Base-by-base conservation (phyloP, 345 rosid species). In the Salix arbutifolia region DNA sequence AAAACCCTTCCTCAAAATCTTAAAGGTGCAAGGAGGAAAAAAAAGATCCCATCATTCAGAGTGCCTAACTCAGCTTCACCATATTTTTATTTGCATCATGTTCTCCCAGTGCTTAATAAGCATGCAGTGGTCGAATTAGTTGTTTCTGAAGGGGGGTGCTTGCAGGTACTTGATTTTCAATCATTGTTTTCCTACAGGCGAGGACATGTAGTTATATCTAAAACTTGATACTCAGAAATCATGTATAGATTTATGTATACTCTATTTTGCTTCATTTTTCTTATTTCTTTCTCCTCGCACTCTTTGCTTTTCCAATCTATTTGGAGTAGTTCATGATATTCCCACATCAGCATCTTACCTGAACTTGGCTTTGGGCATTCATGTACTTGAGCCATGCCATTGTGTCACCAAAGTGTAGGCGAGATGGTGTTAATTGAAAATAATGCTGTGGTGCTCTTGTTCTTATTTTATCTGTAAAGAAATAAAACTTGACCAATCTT, bases 1-100 rank as follows among this genome's bases (percentile, higher is more conserved):
- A 95, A 90, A 87, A 93, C 98, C 76, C 99, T 95, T 68, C 99
- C 99, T 0, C 93, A 95, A 82, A 75, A 88, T 81, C 98, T 95
- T 75, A 95, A 95, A 88, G 85, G 83, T 72, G 96, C 94, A 58
- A 87, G 99, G 86, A 91, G 91, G 84, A 89, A 85, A 68, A 95
- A 93, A 89, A 85, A 86, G 78, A 91, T 95, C 66, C 99, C 99
- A 23, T 89, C 89, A n/a, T 95, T 93, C 82, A 88, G 80, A 88
- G 93, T 90, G 78, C 85, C 94, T 52, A 86, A 82, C 73, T 86
- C 92, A 25, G 88, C 99, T 80, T 90, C 97, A 1, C 98, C 98
- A 35, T 90, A 89, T 82, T 95, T 88, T 79, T 95, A 87, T 83
- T 82, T 95, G 83, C 99, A 91, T 65, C 86, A 81, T 68, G 99